These are phyloP conservation scores for Suillus lakei DNA, from an alignment of 768 basidiomycete species.

Conservation along the genomic window DNA sequence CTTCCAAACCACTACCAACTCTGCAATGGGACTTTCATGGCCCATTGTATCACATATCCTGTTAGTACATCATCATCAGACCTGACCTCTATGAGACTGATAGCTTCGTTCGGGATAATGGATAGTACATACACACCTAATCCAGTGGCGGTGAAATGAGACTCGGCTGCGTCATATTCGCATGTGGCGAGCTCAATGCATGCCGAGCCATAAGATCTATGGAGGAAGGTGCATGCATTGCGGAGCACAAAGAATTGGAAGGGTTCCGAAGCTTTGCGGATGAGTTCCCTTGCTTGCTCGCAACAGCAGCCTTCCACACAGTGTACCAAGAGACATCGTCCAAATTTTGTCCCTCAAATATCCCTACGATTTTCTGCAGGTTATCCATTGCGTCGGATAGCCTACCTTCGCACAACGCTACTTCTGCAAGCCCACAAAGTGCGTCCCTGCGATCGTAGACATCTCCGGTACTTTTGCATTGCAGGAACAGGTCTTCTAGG, in stretches of 20 bases:
- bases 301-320: not conserved
- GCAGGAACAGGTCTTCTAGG: not conserved
- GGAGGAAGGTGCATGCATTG: not conserved
- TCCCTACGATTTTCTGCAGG: not conserved
- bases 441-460: not conserved
- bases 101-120: no score
- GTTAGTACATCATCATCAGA: no score
- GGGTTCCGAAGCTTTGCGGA: not conserved
- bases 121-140: no score
- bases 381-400: not conserved
- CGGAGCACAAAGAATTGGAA: not conserved
- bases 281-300: not conserved
- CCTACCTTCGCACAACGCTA: not conserved
- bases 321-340: not conserved
- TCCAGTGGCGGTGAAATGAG: no score
- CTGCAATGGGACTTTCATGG: no score
- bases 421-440: not conserved
- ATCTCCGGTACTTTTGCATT: not conserved
- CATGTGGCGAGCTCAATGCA: not conserved
- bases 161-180: no score
- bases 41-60: no score
- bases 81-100: no score
- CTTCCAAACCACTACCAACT: no score
- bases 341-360: not conserved
- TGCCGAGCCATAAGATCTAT: not conserved